Conservation (phyloP, 345 rosid genomes). For the Geranium brycei region DNA sequence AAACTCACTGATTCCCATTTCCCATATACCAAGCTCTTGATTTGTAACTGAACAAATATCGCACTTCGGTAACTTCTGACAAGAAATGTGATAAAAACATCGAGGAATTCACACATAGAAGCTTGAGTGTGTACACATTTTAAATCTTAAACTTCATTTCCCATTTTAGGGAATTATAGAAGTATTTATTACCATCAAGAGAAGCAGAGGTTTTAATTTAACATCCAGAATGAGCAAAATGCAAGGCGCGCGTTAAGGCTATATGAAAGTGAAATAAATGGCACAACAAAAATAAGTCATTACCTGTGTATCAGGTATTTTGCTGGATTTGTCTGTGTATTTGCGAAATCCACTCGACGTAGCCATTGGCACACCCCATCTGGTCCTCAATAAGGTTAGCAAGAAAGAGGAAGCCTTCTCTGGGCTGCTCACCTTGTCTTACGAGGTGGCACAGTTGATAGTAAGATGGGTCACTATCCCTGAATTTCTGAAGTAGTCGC, state of each 20-base stretch:
- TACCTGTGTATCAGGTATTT: conserved; percentile 38
- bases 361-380: conserved; percentile 59
- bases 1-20: no score
- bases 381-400: conserved; percentile 76
- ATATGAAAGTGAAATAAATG: no score
- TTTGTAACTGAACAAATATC: no score
- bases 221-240: background rate
- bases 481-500: conserved; percentile 46
- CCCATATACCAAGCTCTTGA: no score
- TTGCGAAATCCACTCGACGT: conserved; percentile 74
- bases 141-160: no score
- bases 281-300: background rate
- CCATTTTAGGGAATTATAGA: no score
- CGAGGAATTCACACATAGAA: no score
- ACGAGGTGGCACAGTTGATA: conserved; percentile 63
- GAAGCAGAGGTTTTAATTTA: no score
- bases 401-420: conserved; percentile 80
- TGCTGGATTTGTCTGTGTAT: conserved; percentile 86
- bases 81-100: no score
- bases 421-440: conserved; percentile 97
- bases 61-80: no score
- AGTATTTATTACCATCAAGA: background rate
- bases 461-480: conserved; percentile 63
- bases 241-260: no score
- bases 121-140: no score